These are phyloP conservation scores for Coemansia sp. DNA, from an alignment of 192 early-diverging fungal species.

Conservation along the genomic window DNA sequence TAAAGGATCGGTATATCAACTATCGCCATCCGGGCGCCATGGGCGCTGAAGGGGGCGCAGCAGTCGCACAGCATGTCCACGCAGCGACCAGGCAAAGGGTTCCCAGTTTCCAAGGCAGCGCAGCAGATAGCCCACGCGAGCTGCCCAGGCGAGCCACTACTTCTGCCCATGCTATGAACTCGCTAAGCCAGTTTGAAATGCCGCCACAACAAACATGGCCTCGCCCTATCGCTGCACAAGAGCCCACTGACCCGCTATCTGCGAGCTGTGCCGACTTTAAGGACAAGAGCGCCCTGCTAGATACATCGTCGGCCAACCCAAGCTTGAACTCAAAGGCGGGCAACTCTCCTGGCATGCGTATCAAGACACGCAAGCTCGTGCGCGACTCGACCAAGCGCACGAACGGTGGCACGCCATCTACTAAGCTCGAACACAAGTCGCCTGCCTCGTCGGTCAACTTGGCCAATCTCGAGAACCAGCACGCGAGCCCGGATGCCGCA, in stretches of 20 bases:
- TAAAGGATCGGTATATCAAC: constrained; percentile 7
- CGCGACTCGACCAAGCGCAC: constrained; percentile 20
- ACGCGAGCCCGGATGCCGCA: background rate
- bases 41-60: background rate
- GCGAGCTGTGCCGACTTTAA: background rate
- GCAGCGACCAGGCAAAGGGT: background rate
- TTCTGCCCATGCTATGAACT: background rate
- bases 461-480: background rate
- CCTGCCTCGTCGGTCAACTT: background rate
- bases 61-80: background rate
- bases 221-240: background rate
- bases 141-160: background rate
- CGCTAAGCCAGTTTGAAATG: background rate
- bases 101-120: background rate
- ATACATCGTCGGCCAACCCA: constrained; percentile 50
- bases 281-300: constrained; percentile 23
- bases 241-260: background rate
- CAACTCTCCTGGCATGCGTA: background rate
- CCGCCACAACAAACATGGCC: background rate
- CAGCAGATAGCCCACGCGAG: background rate
- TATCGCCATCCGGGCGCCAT: constrained; percentile 1
- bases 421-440: background rate
- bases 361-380: constrained; percentile 47
- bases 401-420: background rate
- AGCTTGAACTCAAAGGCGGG: constrained; percentile 3